These are phyloP conservation scores for Neurospora tetrasperma DNA, from an alignment of 495 filamentous ascomycete genomes.

Conservation along the genomic window DNA sequence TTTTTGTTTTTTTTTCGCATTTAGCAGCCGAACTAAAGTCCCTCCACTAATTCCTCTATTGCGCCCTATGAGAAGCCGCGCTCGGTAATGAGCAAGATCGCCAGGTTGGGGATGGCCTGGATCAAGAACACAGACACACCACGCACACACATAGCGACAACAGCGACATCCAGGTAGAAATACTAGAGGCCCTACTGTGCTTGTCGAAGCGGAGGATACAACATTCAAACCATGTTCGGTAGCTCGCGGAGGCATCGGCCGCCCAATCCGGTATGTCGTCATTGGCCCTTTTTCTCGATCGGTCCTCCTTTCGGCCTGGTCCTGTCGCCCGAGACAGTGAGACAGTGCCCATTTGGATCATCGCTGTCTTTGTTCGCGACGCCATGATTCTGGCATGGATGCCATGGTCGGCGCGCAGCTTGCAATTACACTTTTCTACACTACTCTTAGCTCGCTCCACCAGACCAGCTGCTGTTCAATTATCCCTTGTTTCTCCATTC, in stretches of 20 bases:
- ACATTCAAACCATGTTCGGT: constrained; percentile 31
- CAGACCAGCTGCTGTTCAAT: constrained; percentile 1
- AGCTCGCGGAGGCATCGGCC: constrained; percentile 33
- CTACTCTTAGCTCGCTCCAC: not conserved
- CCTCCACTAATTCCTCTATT: not conserved
- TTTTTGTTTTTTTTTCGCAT: not conserved
- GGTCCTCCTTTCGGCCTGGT: not conserved
- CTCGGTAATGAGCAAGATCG: not conserved
- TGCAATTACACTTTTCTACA: not conserved
- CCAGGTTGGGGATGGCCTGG: not conserved
- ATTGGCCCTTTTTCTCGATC: constrained; percentile 8
- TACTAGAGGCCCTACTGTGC: not conserved
- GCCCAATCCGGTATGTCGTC: constrained; percentile 37
- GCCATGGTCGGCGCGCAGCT: not conserved
- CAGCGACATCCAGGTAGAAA: not conserved
- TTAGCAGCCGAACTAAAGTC: not conserved
- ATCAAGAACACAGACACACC: not conserved
- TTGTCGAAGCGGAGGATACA: constrained; percentile 3
- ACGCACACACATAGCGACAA: not conserved
- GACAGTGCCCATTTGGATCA: not conserved
- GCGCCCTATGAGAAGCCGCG: not conserved
- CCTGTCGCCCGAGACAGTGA: not conserved
- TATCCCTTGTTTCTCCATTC: not conserved
- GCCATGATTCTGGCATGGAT: not conserved
- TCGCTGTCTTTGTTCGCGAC: not conserved